phyloP scores from a whole-genome alignment of 2,329 filamentous ascomycete genomes.

The Nectriaceae sp. region DNA sequence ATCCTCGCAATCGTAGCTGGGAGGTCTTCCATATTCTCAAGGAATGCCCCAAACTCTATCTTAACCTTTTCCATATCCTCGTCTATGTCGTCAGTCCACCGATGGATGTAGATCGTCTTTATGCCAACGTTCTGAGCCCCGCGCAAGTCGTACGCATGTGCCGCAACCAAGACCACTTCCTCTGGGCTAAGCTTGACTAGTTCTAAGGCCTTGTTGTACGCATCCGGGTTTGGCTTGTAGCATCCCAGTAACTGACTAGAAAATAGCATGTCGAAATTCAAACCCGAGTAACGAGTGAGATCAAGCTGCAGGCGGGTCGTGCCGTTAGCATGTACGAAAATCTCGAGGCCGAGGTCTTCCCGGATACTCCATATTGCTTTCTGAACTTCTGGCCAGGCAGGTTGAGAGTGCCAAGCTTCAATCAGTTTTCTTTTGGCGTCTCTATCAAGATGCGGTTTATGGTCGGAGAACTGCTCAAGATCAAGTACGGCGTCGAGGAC shows the following conservation, averaged over 20 bases:
- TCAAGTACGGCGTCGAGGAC: conserved; percentile 42
- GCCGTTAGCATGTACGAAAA: conserved; percentile 56
- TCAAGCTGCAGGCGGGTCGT: conserved; percentile 57
- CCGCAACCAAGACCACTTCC: conserved; percentile 54
- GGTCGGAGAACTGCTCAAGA: background rate
- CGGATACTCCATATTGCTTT: conserved; percentile 42
- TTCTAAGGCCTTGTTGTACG: conserved; percentile 47
- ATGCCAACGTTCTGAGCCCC: conserved; percentile 51
- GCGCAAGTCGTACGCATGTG: conserved; percentile 55
- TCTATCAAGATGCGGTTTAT: conserved; percentile 14
- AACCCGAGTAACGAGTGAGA: conserved; percentile 45
- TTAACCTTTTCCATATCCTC: conserved; percentile 32
- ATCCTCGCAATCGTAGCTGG: conserved; percentile 12
- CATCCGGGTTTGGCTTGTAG: conserved; percentile 49
- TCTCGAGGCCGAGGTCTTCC: conserved; percentile 38
- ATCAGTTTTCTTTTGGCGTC: conserved; percentile 29
- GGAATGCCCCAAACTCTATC: conserved; percentile 16
- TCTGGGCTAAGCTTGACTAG: conserved; percentile 46
- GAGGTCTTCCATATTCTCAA: conserved; percentile 18
- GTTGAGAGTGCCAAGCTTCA: conserved; percentile 49
- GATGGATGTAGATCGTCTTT: conserved; percentile 52
- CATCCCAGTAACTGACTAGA: conserved; percentile 52
- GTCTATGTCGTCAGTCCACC: conserved; percentile 54
- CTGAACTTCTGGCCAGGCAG: conserved; percentile 52
- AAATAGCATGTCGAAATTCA: conserved; percentile 54